phyloP scores from a whole-genome alignment of 768 basidiomycete genomes.

The Crucibulum laeve region DNA sequence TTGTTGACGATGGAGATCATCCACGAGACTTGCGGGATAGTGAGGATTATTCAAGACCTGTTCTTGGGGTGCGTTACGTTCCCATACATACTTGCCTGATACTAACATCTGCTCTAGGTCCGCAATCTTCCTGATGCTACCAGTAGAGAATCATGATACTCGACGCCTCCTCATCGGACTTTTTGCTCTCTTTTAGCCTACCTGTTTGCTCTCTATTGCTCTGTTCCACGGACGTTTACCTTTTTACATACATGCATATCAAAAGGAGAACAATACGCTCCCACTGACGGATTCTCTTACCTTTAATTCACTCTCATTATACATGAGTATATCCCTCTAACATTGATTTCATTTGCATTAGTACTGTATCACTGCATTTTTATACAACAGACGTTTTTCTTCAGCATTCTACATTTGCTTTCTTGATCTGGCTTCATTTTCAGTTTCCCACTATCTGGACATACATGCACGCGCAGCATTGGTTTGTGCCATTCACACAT shows the following conservation, averaged over 20 bases:
- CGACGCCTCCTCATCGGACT: constrained; percentile 6
- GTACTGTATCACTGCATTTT: too few species aligned
- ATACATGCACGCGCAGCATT: neutral
- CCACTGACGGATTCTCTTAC: too few species aligned
- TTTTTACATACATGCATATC: neutral
- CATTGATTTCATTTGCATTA: neutral
- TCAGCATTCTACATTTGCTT: too few species aligned
- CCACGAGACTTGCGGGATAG: constrained; percentile 38
- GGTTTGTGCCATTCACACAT: constrained; percentile 4
- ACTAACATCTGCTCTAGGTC: constrained; percentile 29
- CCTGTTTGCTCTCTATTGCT: neutral
- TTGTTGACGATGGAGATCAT: constrained; percentile 22
- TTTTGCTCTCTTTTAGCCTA: neutral
- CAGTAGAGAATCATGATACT: constrained; percentile 22
- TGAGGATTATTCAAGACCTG: constrained; percentile 52
- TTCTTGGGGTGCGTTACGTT: constrained; percentile 45
- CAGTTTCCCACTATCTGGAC: neutral
- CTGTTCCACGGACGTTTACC: neutral
- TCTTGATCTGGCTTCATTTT: too few species aligned
- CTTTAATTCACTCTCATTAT: too few species aligned
- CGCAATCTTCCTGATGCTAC: constrained; percentile 48
- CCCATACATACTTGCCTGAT: neutral
- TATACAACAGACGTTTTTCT: too few species aligned
- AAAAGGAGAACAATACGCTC: too few species aligned
- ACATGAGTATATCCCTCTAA: too few species aligned